These are phyloP conservation scores for Penicillium sp. DNA, from an alignment of 2,329 filamentous ascomycete genomes.

Conservation along the genomic window DNA sequence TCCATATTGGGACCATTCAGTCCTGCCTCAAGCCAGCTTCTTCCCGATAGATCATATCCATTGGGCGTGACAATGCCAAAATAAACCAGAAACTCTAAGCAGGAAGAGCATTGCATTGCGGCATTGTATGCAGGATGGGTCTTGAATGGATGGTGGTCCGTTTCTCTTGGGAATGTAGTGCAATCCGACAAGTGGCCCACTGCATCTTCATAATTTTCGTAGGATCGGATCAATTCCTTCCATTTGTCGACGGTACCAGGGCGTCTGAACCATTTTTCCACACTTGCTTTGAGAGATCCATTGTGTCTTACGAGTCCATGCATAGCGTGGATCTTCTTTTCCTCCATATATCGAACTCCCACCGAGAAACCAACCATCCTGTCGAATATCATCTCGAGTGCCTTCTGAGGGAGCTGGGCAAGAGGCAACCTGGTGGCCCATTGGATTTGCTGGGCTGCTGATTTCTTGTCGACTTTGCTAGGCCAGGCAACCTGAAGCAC, in stretches of 20 bases:
- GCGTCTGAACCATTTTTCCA: background rate
- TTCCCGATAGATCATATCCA: constrained; percentile 5
- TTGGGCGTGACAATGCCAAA: background rate
- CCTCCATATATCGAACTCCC: constrained; percentile 4
- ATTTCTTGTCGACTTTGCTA: background rate
- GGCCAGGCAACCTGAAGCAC: constrained; percentile 1
- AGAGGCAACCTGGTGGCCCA: constrained; percentile 6
- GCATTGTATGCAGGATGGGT: constrained; percentile 1
- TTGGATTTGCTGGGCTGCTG: constrained; percentile 1
- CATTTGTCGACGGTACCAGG: background rate
- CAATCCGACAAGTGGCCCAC: background rate
- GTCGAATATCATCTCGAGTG: background rate
- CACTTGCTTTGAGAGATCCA: background rate
- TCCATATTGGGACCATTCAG: constrained; percentile 1
- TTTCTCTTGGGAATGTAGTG: constrained; percentile 1
- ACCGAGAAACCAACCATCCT: constrained; percentile 1
- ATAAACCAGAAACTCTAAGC: background rate
- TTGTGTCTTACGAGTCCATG: background rate
- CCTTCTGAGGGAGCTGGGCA: background rate
- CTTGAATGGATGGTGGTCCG: background rate
- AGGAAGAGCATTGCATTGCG: background rate
- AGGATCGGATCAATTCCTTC: background rate
- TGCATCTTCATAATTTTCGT: background rate
- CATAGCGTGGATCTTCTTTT: constrained; percentile 4
- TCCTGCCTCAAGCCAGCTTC: constrained; percentile 6